Base-by-base conservation (phyloP, 2,329 filamentous ascomycete genomes). In the Daldinia eschscholtzii region DNA sequence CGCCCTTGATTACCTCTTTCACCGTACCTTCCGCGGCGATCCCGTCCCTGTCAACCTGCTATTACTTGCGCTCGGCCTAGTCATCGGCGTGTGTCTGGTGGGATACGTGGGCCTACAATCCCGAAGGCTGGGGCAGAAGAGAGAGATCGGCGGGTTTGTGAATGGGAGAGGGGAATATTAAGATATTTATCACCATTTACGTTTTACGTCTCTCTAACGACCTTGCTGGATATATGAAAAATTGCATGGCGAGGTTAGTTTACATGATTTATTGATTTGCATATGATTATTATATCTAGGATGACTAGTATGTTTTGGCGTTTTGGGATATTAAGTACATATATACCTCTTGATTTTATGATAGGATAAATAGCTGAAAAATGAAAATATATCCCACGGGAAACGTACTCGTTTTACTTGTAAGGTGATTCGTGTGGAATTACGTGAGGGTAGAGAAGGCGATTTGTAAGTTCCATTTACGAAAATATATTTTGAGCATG, bases 11-110 rank as follows among this genome's bases (percentile, higher is more conserved):
- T 88, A 90, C 26, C 78, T 95, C 39, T 93, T 94, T 44, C 92
- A 97, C 76, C 84, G 88, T 63, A 85, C 85, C 0, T 97, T 95
- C 76, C 74, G 83, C 23, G 88, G 90, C 4, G 85, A 97, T 77
- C 94, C 94, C 0, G 82, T 93, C 0, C 93, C 93, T 0, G 90
- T 97, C 12, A 96, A 97, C 77, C 58, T 92, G 2, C 84, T 91
- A 0, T 79, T 97, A 20, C 80, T 95, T 55, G 76, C 80, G 0
- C 64, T 88, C 0, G 92, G 91, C 0, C 77, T 92, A 7, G 76
- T 86, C 0, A 84, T 95, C 1, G 94, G 94, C 0, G 65, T 85
- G 1, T 81, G 81, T 6, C 82, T 97, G 6, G 90, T 95, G 10
- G 80, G 77, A 0, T 97, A 87, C 78, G 93, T 97, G 0, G 81